phyloP scores from a whole-genome alignment of 139 green algal species.

The Nannochloris sp. region DNA sequence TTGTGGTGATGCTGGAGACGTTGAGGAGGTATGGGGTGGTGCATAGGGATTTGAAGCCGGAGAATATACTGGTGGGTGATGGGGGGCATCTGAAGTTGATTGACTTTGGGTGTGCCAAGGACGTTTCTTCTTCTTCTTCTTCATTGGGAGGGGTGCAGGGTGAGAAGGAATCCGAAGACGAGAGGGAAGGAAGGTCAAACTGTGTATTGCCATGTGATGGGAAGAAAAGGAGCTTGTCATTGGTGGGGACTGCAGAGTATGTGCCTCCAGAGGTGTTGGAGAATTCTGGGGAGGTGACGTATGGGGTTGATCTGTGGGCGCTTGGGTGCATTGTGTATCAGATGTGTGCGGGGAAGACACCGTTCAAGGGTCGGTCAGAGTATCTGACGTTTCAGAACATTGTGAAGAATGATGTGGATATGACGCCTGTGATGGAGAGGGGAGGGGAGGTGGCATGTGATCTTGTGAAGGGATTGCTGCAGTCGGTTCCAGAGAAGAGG shows the following conservation, averaged over 20 bases:
- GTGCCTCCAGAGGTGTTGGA: slow-evolving; percentile 66
- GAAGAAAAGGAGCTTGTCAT: slow-evolving; percentile 26
- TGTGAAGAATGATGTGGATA: not conserved
- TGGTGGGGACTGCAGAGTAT: slow-evolving; percentile 87
- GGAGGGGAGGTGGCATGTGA: slow-evolving; percentile 26
- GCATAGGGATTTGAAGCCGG: slow-evolving; percentile 77
- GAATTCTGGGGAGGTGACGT: slow-evolving; percentile 45
- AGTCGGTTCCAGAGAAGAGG: slow-evolving; percentile 40
- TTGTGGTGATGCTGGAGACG: slow-evolving; percentile 67
- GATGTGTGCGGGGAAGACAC: slow-evolving; percentile 51
- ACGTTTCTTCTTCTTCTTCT: slow-evolving; percentile 7
- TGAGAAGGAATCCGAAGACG: too few relatives aligned
- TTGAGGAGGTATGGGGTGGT: slow-evolving; percentile 42
- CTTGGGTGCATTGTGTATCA: slow-evolving; percentile 64
- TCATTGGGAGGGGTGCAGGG: too few relatives aligned
- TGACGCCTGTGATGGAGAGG: slow-evolving; percentile 3
- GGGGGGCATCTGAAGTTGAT: slow-evolving; percentile 80
- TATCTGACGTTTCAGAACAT: slow-evolving; percentile 81
- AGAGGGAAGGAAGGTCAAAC: too few relatives aligned
- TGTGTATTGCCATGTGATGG: not conserved
- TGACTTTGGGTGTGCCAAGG: slow-evolving; percentile 84
- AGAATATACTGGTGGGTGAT: slow-evolving; percentile 77
- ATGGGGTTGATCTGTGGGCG: slow-evolving; percentile 68
- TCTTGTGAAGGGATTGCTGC: slow-evolving; percentile 56
- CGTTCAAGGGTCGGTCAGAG: slow-evolving; percentile 67